phyloP scores from a whole-genome alignment of 345 rosid genomes.

The Eutrema yunnanense region DNA sequence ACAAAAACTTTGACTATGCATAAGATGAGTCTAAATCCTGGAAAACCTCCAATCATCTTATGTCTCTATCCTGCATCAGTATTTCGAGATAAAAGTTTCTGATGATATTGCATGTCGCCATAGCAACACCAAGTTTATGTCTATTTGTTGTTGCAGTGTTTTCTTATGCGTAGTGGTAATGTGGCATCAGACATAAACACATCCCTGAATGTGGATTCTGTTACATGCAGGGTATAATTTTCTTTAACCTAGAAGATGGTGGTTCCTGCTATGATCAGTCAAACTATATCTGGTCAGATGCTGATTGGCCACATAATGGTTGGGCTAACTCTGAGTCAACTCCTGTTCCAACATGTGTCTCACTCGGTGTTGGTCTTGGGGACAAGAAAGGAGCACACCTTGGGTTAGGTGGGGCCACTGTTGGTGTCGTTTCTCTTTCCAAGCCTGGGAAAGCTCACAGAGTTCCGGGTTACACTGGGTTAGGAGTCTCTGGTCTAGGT shows the following conservation, averaged over 20 bases:
- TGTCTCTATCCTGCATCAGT: slow-evolving; percentile 8
- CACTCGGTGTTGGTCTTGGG: slow-evolving; percentile 71
- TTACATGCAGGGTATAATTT: slow-evolving; percentile 65
- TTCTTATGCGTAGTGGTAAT: not conserved
- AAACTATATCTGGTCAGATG: slow-evolving; percentile 64
- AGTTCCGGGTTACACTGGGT: slow-evolving; percentile 56
- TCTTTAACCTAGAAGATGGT: slow-evolving; percentile 57
- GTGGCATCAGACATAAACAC: not conserved
- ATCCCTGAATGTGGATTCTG: slow-evolving; percentile 19
- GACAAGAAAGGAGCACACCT: slow-evolving; percentile 66
- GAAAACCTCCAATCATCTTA: slow-evolving; percentile 6
- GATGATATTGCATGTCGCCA: slow-evolving; percentile 1
- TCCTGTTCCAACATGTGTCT: slow-evolving; percentile 63
- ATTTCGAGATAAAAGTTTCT: not conserved
- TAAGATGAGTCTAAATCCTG: not conserved
- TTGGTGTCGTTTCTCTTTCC: slow-evolving; percentile 45
- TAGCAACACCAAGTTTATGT: not conserved
- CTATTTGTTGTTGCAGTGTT: not conserved
- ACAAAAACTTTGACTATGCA: not conserved
- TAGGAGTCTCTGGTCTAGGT: slow-evolving; percentile 68
- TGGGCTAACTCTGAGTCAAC: slow-evolving; percentile 85
- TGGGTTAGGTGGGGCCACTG: slow-evolving; percentile 73
- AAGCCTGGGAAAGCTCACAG: slow-evolving; percentile 55
- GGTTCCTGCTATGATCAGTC: slow-evolving; percentile 35
- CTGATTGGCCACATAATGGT: slow-evolving; percentile 84